Base-by-base conservation (phyloP, 1,284 basidiomycete species). In the Malassezia furfur region DNA sequence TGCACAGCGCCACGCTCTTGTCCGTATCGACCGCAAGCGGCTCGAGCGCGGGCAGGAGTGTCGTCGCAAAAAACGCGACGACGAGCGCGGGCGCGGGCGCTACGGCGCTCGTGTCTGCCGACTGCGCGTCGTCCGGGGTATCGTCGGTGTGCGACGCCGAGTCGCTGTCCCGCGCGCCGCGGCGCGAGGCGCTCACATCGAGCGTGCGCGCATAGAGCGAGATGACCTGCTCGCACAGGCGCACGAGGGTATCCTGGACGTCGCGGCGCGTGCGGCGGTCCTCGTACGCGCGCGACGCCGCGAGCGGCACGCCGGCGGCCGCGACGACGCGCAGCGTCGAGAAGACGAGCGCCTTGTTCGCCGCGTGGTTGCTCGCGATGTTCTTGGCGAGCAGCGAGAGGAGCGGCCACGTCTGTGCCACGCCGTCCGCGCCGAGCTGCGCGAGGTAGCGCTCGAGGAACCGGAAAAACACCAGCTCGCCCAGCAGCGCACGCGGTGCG, bases 381-480 rank as follows among this genome's bases (percentile, higher is more conserved):
- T 96, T 91, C 69, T 87, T 90, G 9, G 84, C 82, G 32, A 96
- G 79, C 34, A 84, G 81, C 60, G 88, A 79, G 67, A 86, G 48
- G 10, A 74, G 63, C 0, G 70, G 67, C 91, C 93, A 96, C 7
- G 96, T 87, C 76, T 96, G 93, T 5, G 89, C 79, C 1, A 88
- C 89, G 19, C 91, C 79, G 0, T 89, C 86, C 1, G 88, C 87
- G 74, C 96, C 91, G 45, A 98, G 77, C 6, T 85, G 82, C 19
- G 77, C 77, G n/a, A 94, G 75, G 70, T 96, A 96, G 54, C 84
- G 83, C 65, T 96, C 90, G 34, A 96, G 79, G 76, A 96, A 96
- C 36, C 80, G 81, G 78, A 90, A 89, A 19, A 90, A 68, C 9
- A 62, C 59, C 10, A 32, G 38, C 21, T 62, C 66, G 8, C 80